Evolutionary conservation across 106 monocot species (phyloP).

Genomic region (Narthecium ossifragum): DNA sequence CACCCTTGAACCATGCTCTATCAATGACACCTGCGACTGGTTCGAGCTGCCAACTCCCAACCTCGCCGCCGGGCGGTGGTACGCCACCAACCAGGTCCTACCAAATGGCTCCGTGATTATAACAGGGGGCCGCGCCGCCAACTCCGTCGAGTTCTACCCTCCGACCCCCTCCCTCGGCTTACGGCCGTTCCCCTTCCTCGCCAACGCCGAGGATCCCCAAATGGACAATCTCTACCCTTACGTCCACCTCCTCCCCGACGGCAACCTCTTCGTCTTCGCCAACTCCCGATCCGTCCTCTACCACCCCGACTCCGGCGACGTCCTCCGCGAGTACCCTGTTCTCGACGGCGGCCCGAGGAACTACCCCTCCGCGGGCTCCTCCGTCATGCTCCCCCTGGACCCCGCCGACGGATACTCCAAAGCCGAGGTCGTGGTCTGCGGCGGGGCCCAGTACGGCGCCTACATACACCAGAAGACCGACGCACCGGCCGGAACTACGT

Average conservation of each 20-base stretch:
- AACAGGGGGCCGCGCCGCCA: constrained; percentile 50
- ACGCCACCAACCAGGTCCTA: constrained; percentile 68
- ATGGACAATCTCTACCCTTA: constrained; percentile 76
- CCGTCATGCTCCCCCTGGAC: constrained; percentile 45
- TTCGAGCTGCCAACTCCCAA: constrained; percentile 23
- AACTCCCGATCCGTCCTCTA: constrained; percentile 44
- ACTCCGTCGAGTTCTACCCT: constrained; percentile 50
- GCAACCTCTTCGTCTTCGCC: constrained; percentile 80
- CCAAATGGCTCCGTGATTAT: constrained; percentile 57
- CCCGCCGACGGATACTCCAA: constrained; percentile 20
- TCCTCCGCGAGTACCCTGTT: constrained; percentile 41
- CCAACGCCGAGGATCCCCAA: constrained; percentile 33
- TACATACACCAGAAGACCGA: constrained; percentile 29
- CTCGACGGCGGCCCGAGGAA: constrained; percentile 47
- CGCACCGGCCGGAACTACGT: constrained; percentile 22
- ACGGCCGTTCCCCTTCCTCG: constrained; percentile 41
- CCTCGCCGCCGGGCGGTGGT: constrained; percentile 48
- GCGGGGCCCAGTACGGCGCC: constrained; percentile 42
- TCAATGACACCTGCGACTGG: constrained; percentile 35
- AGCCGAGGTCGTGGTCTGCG: constrained; percentile 58
- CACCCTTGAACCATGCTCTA: constrained; percentile 20
- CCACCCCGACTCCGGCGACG: constrained; percentile 26
- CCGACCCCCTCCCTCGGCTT: constrained; percentile 1
- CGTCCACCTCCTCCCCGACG: constrained; percentile 82
- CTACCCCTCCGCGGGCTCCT: constrained; percentile 74